Percentiles rank a stretch among this genome's conserved stretches.
Conservation (phyloP, 257 asterid genomes). For the Solanum phureja region DNA sequence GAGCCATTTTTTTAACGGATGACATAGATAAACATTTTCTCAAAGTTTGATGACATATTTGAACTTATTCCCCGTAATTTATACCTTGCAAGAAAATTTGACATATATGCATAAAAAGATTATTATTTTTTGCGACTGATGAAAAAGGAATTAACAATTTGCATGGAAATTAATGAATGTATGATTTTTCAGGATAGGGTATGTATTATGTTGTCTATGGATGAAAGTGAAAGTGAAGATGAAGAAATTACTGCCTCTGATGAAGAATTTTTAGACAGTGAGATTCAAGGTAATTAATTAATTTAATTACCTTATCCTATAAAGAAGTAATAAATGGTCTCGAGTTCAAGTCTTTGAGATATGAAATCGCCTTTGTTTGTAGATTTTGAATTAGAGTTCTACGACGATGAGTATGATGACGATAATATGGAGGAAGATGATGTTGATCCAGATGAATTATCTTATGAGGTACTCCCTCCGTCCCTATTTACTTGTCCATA, state of each 20-base stretch:
- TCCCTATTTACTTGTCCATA: no score
- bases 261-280: slow-evolving; percentile 20
- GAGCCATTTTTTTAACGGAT: not conserved
- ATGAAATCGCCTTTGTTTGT: not conserved
- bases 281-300: slow-evolving; percentile 10
- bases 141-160: not conserved
- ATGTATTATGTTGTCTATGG: slow-evolving; percentile 13
- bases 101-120: not conserved
- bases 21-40: no score
- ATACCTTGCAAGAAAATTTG: not conserved
- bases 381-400: not conserved
- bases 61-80: not conserved
- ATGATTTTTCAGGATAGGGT: slow-evolving; percentile 20
- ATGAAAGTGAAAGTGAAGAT: slow-evolving; percentile 23
- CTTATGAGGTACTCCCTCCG: slow-evolving; percentile 35
- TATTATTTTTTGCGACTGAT: not conserved
- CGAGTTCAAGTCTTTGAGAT: not conserved
- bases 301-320: not conserved
- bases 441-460: slow-evolving; percentile 52
- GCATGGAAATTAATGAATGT: not conserved
- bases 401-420: not conserved
- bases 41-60: not conserved
- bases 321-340: not conserved
- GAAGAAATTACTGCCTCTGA: slow-evolving; percentile 10
- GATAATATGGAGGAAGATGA: slow-evolving; percentile 41